phyloP scores from a whole-genome alignment of 768 basidiomycete genomes.

The Amylocystis lapponica region DNA sequence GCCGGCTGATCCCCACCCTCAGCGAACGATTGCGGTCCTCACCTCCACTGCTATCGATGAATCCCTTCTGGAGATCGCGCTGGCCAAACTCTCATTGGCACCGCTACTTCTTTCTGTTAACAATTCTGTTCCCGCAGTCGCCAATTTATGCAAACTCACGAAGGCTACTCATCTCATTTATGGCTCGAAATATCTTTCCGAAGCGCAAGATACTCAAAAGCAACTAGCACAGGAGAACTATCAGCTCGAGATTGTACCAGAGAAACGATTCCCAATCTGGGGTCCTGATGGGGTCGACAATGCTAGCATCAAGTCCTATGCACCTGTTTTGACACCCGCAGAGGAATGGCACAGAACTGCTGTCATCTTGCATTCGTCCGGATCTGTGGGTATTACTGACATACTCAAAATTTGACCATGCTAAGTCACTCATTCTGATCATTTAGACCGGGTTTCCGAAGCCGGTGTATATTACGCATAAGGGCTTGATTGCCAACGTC shows the following conservation, averaged over 20 bases:
- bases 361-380: slow-evolving; percentile 41
- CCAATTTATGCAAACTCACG: slow-evolving; percentile 35
- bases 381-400: slow-evolving; percentile 23
- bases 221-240: slow-evolving; percentile 21
- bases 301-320: slow-evolving; percentile 22
- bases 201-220: slow-evolving; percentile 28
- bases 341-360: slow-evolving; percentile 28
- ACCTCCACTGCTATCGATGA: slow-evolving; percentile 36
- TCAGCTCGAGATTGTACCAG: slow-evolving; percentile 20
- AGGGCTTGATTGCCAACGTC: slow-evolving; percentile 29
- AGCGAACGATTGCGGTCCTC: slow-evolving; percentile 31
- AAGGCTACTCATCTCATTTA: slow-evolving; percentile 35
- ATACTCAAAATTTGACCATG: neutral
- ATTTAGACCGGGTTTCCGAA: slow-evolving; percentile 48
- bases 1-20: slow-evolving; percentile 22
- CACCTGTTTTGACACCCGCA: slow-evolving; percentile 24
- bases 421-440: neutral
- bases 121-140: slow-evolving; percentile 40
- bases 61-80: slow-evolving; percentile 36
- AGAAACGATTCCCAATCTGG: slow-evolving; percentile 37
- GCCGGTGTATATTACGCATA: slow-evolving; percentile 34
- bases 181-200: slow-evolving; percentile 29
- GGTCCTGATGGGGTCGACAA: slow-evolving; percentile 30
- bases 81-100: slow-evolving; percentile 34
- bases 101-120: slow-evolving; percentile 37